These are phyloP conservation scores for Leccinum obscurum DNA, from an alignment of 768 basidiomycete species.

Conservation along the genomic window DNA sequence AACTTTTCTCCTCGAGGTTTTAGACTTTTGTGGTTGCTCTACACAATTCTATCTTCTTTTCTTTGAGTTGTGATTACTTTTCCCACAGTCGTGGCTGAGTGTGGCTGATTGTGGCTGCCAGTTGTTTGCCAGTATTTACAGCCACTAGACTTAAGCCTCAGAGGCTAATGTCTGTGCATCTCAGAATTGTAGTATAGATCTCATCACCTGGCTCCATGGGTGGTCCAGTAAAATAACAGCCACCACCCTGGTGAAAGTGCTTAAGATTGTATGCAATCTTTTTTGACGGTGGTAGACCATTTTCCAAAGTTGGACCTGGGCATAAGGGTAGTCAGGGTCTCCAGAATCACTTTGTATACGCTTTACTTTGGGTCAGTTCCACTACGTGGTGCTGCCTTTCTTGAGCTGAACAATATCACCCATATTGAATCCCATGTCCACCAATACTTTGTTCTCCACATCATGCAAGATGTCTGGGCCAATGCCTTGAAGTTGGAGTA, in stretches of 20 bases:
- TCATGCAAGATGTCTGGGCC: neutral
- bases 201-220: neutral
- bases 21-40: no score
- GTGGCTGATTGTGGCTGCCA: no score
- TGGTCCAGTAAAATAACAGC: neutral
- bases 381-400: constrained; percentile 1
- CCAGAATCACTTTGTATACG: neutral
- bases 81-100: no score
- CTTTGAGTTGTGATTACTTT: no score
- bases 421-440: neutral
- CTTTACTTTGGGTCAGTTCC: constrained; percentile 2
- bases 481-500: neutral
- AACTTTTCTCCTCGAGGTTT: no score
- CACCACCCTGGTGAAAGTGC: neutral
- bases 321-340: neutral
- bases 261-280: neutral
- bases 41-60: no score
- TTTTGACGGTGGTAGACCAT: neutral
- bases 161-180: no score
- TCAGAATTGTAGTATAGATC: constrained; percentile 2
- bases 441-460: neutral
- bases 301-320: neutral
- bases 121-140: no score
- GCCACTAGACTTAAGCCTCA: no score
- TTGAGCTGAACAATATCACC: constrained; percentile 9